Evolutionary conservation across 306 rosid genomes (phyloP).

Genomic region (Dryas alaskensis): DNA sequence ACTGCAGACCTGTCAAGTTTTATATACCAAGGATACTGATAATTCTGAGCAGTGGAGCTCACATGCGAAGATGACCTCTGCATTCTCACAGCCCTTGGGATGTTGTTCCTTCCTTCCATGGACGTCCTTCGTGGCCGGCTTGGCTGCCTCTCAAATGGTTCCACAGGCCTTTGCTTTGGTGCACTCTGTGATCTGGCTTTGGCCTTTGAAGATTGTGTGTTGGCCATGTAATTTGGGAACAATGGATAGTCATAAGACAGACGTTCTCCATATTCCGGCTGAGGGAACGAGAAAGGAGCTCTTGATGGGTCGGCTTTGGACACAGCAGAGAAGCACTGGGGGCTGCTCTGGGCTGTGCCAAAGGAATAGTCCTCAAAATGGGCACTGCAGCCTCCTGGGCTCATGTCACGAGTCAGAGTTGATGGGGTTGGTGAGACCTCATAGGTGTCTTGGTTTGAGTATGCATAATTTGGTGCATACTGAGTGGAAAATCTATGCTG

Average conservation of each 20-base stretch:
- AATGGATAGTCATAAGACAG: constrained; percentile 59
- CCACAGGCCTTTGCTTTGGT: constrained; percentile 76
- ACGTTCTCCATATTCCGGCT: constrained; percentile 53
- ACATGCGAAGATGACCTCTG: constrained; percentile 90
- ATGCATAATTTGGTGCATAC: constrained; percentile 28
- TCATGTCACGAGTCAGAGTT: constrained; percentile 47
- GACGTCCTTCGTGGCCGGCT: constrained; percentile 60
- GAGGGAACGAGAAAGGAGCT: constrained; percentile 57
- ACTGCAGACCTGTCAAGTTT: constrained; percentile 73
- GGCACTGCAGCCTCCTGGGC: constrained; percentile 67
- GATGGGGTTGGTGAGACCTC: constrained; percentile 67
- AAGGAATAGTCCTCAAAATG: constrained; percentile 69
- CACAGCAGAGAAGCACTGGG: constrained; percentile 58
- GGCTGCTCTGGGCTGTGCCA: constrained; percentile 66
- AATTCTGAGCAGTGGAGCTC: constrained; percentile 56
- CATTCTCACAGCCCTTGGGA: constrained; percentile 84
- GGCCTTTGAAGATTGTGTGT: constrained; percentile 84
- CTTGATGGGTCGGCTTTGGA: constrained; percentile 48
- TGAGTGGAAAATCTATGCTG: constrained; percentile 33
- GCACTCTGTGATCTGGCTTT: constrained; percentile 88
- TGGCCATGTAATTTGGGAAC: constrained; percentile 91
- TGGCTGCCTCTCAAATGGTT: constrained; percentile 62
- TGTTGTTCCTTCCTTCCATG: constrained; percentile 65
- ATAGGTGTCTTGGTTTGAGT: constrained; percentile 52
- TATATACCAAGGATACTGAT: constrained; percentile 71